A percentile compares a stretch with the other conserved stretches of the same genome.
Evolutionary conservation across 345 rosid genomes (phyloP).

Genomic region (Pistacia atlantica): DNA sequence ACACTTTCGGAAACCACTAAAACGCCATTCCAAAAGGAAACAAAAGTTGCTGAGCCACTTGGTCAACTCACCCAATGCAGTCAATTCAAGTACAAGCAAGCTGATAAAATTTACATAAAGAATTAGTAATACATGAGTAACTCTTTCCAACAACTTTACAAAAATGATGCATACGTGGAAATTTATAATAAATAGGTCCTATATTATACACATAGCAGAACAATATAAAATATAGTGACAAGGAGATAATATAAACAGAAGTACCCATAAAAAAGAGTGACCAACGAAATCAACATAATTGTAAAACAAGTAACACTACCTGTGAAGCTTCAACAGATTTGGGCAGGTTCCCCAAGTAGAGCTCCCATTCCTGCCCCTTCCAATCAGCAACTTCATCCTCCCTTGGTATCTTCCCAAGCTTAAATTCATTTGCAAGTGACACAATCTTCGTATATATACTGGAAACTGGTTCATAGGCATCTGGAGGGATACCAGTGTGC

Average conservation of each 20-base stretch:
- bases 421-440: constrained; percentile 77
- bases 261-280: neutral
- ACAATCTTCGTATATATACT: constrained; percentile 67
- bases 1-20: neutral
- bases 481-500: constrained; percentile 89
- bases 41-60: neutral
- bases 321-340: constrained; percentile 81
- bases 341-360: constrained; percentile 88
- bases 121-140: neutral
- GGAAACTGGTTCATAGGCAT: constrained; percentile 88
- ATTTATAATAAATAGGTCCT: neutral
- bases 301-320: constrained; percentile 40
- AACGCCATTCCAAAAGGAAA: neutral
- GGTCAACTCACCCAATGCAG: neutral
- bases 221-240: neutral
- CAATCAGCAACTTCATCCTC: constrained; percentile 95
- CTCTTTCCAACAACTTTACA: neutral
- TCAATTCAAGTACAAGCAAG: neutral
- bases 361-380: constrained; percentile 96
- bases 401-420: constrained; percentile 83
- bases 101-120: neutral
- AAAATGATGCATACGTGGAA: neutral
- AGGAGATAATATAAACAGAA: neutral
- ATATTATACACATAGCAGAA: neutral
- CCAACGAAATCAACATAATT: neutral